Percentiles rank a stretch among this genome's conserved stretches.
Conservation (phyloP, 116 monocot species). For the Zostera marina region DNA sequence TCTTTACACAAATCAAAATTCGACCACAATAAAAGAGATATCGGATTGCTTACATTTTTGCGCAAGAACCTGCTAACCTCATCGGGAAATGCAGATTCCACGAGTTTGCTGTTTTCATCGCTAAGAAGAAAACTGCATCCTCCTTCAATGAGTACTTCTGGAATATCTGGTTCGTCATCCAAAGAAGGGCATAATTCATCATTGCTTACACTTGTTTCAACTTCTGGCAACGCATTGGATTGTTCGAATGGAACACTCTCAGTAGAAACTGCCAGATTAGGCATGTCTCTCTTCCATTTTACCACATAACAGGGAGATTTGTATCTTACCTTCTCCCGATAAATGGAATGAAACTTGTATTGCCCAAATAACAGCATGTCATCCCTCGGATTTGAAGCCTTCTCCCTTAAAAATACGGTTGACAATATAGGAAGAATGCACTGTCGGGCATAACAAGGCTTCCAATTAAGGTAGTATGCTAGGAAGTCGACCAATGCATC, state of each 20-base stretch:
- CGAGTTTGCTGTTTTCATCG: slow-evolving; percentile 76
- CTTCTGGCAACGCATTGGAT: slow-evolving; percentile 8
- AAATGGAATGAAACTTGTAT: slow-evolving; percentile 77
- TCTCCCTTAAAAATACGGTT: slow-evolving; percentile 64
- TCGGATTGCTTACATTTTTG: slow-evolving; percentile 51
- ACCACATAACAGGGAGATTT: slow-evolving; percentile 62
- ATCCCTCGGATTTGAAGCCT: slow-evolving; percentile 18
- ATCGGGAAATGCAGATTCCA: slow-evolving; percentile 70
- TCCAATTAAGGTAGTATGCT: slow-evolving; percentile 57
- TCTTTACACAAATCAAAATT: no score
- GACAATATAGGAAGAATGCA: slow-evolving; percentile 71
- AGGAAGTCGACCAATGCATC: slow-evolving; percentile 58
- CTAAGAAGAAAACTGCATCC: slow-evolving; percentile 56
- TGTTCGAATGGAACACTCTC: slow-evolving; percentile 12
- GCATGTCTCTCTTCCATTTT: slow-evolving; percentile 57
- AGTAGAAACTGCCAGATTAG: neutral
- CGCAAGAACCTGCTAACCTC: slow-evolving; percentile 33
- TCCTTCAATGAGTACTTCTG: slow-evolving; percentile 44
- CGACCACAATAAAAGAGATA: neutral
- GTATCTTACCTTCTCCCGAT: slow-evolving; percentile 53
- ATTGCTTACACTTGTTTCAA: slow-evolving; percentile 1
- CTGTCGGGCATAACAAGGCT: slow-evolving; percentile 73
- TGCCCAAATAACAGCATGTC: slow-evolving; percentile 40
- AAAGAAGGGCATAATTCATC: slow-evolving; percentile 19
- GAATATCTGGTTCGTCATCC: slow-evolving; percentile 62